Conservation (phyloP, 345 rosid species). For the rapeseed (Brassica napus) region DNA sequence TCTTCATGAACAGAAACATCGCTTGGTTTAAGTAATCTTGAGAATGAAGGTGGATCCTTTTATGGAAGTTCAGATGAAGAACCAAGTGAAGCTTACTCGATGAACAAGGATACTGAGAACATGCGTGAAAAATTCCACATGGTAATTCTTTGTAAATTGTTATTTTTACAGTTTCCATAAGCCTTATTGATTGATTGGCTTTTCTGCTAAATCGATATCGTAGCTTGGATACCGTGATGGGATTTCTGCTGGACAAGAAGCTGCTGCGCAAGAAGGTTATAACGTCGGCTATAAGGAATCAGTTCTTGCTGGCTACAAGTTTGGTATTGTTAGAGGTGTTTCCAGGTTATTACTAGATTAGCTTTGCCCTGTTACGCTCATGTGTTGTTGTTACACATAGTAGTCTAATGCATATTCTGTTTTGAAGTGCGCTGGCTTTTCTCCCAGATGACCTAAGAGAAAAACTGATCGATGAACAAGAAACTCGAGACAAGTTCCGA, state of each 20-base stretch:
- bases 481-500: conserved; percentile 44
- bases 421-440: conserved; percentile 55
- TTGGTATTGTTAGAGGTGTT: conserved; percentile 79
- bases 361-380: background rate
- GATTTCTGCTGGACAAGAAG: conserved; percentile 70
- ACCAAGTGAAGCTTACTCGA: conserved; percentile 33
- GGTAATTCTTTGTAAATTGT: conserved; percentile 29
- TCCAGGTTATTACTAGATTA: conserved; percentile 49
- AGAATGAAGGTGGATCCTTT: conserved; percentile 42
- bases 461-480: conserved; percentile 51
- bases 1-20: background rate
- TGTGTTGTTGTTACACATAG: background rate
- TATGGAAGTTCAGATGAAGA: conserved; percentile 57
- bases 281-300: conserved; percentile 76
- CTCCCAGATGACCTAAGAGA: conserved; percentile 61
- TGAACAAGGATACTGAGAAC: conserved; percentile 52
- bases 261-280: conserved; percentile 78
- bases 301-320: conserved; percentile 58
- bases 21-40: conserved; percentile 30
- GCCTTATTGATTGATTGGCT: background rate
- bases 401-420: background rate
- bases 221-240: conserved; percentile 89
- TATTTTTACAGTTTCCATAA: background rate
- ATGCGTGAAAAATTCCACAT: conserved; percentile 50
- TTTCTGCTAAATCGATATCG: background rate